A percentile compares a stretch with the other conserved stretches of the same genome.
phyloP scores from a whole-genome alignment of 106 monocot genomes.

The Phalaenopsis aphrodite region DNA sequence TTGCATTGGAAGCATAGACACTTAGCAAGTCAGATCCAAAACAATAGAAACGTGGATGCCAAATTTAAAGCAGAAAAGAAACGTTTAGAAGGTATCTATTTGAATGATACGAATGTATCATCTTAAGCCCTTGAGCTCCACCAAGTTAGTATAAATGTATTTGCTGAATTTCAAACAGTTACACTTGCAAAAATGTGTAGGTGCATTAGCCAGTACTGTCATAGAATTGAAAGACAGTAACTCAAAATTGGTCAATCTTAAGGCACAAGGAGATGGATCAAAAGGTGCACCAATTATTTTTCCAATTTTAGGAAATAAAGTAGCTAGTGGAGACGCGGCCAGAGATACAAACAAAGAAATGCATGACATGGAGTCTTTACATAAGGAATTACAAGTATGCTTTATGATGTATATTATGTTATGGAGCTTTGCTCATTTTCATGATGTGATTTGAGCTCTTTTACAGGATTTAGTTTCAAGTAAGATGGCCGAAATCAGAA shows the following conservation, averaged over 20 bases:
- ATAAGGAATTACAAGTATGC: conserved; percentile 54
- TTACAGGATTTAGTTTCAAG: conserved; percentile 66
- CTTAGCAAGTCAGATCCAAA: conserved; percentile 42
- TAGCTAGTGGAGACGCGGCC: conserved; percentile 29
- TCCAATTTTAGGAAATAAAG: conserved; percentile 61
- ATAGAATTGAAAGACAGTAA: conserved; percentile 72
- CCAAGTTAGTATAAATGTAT: not conserved
- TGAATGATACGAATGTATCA: conserved; percentile 3
- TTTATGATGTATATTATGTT: not conserved
- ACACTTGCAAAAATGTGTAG: conserved; percentile 29
- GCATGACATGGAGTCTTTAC: conserved; percentile 55
- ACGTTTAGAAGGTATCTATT: conserved; percentile 50
- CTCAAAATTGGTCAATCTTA: conserved; percentile 43
- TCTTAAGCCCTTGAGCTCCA: not conserved
- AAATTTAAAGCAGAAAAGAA: conserved; percentile 59
- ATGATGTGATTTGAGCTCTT: conserved; percentile 9
- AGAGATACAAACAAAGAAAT: conserved; percentile 75
- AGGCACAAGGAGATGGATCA: conserved; percentile 48
- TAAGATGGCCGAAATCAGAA: conserved; percentile 53
- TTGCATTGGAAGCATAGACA: conserved; percentile 62
- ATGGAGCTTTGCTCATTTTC: not conserved
- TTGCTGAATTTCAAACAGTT: not conserved
- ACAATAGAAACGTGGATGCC: conserved; percentile 39
- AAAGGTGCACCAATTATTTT: conserved; percentile 54
- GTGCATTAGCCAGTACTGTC: conserved; percentile 53